Conservation (phyloP, 331 rosid genomes). For the Stylosanthes scabra region DNA sequence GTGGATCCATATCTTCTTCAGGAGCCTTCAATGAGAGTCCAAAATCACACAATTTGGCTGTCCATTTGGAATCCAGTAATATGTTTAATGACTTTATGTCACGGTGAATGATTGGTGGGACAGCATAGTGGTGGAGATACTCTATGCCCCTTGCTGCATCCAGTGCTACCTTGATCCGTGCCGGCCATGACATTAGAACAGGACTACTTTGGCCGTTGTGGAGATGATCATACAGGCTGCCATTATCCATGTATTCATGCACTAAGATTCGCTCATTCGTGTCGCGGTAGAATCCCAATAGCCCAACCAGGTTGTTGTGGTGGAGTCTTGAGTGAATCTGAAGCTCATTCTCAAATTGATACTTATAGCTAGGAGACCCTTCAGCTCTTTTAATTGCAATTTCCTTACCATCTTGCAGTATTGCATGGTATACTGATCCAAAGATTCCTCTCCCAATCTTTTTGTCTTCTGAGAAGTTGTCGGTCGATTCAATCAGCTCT, state of each 20-base stretch:
- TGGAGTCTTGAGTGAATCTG: conserved; percentile 81
- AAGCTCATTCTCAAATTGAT: conserved; percentile 76
- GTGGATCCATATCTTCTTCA: conserved; percentile 57
- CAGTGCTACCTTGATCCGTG: conserved; percentile 63
- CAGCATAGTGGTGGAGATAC: conserved; percentile 70
- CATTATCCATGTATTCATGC: conserved; percentile 77
- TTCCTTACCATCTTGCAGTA: conserved; percentile 69
- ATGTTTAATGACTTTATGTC: conserved; percentile 89
- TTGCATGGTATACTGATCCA: conserved; percentile 79
- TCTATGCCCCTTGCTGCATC: conserved; percentile 91
- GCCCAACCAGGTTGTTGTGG: conserved; percentile 79
- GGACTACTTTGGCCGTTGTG: conserved; percentile 51
- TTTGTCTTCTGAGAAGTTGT: conserved; percentile 66
- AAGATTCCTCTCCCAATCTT: conserved; percentile 84
- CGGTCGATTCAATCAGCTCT: conserved; percentile 55
- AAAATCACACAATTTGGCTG: conserved; percentile 78
- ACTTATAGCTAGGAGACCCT: conserved; percentile 54
- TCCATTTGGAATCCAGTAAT: conserved; percentile 61
- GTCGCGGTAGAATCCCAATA: conserved; percentile 78
- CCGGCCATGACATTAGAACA: conserved; percentile 58
- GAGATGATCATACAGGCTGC: conserved; percentile 77
- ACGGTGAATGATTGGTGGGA: conserved; percentile 82
- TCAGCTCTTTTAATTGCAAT: conserved; percentile 94
- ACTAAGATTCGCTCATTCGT: conserved; percentile 70
- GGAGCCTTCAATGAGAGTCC: conserved; percentile 88